Conservation (phyloP, 805 yeast genomes). For the Lipomyces yamadae region DNA sequence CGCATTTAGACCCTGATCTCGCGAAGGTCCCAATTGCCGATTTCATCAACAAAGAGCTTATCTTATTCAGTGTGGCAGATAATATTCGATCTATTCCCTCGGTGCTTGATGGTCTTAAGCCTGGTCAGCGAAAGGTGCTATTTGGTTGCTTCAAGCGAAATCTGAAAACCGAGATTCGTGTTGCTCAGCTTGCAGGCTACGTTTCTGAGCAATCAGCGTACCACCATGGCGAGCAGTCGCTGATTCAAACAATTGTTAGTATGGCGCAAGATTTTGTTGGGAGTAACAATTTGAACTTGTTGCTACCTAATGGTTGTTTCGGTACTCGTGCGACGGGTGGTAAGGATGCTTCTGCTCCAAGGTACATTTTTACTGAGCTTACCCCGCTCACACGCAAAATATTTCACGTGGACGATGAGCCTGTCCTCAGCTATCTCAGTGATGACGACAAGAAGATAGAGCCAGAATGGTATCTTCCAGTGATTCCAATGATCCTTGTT, state of each 20-base stretch:
- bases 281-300: constrained; percentile 79
- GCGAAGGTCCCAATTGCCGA: constrained; percentile 85
- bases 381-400: constrained; percentile 73
- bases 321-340: constrained; percentile 98
- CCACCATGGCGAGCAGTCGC: constrained; percentile 92
- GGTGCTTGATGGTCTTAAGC: constrained; percentile 92
- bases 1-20: constrained; percentile 80
- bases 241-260: constrained; percentile 88
- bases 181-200: constrained; percentile 87
- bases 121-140: constrained; percentile 93
- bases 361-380: constrained; percentile 90
- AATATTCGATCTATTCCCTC: constrained; percentile 94
- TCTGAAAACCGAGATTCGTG: constrained; percentile 77
- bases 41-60: constrained; percentile 92
- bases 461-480: constrained; percentile 93
- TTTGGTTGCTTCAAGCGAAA: constrained; percentile 87
- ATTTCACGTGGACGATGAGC: constrained; percentile 79
- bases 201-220: constrained; percentile 88
- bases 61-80: constrained; percentile 95
- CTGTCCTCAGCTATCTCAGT: constrained; percentile 75
- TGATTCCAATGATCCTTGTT: constrained; percentile 92
- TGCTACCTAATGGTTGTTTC: constrained; percentile 91
- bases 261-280: constrained; percentile 96
- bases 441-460: constrained; percentile 95
- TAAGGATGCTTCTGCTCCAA: constrained; percentile 97